These are phyloP conservation scores for Suillus discolor DNA, from an alignment of 768 basidiomycete species.

Conservation along the genomic window DNA sequence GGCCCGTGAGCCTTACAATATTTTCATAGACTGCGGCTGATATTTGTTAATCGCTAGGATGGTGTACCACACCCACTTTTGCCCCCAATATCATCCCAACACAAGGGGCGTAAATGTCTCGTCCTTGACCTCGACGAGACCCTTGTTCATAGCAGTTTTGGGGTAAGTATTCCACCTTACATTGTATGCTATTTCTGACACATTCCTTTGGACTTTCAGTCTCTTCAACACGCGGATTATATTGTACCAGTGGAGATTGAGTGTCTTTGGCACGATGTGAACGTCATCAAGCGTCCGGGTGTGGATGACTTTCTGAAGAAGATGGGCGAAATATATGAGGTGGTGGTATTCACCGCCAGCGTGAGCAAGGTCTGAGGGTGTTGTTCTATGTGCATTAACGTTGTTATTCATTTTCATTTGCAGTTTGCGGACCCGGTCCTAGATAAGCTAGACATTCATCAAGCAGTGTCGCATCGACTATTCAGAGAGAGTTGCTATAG, in stretches of 20 bases:
- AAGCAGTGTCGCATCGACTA: slow-evolving; percentile 84
- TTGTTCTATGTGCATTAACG: neutral
- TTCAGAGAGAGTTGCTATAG: slow-evolving; percentile 97
- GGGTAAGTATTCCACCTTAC: slow-evolving; percentile 53
- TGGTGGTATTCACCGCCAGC: slow-evolving; percentile 94
- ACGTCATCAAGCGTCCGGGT: slow-evolving; percentile 95
- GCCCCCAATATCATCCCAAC: slow-evolving; percentile 71
- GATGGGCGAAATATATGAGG: slow-evolving; percentile 95
- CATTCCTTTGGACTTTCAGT: slow-evolving; percentile 42
- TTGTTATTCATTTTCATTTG: slow-evolving; percentile 6
- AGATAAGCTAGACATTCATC: slow-evolving; percentile 88
- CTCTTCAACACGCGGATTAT: slow-evolving; percentile 86
- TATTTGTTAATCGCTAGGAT: slow-evolving; percentile 50
- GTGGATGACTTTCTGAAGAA: slow-evolving; percentile 93
- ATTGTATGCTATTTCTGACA: slow-evolving; percentile 14
- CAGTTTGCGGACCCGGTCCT: slow-evolving; percentile 96
- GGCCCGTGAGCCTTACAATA: slow-evolving; percentile 58
- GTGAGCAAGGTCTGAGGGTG: slow-evolving; percentile 75
- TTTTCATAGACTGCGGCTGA: neutral
- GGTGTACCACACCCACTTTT: slow-evolving; percentile 81
- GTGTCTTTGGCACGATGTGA: slow-evolving; percentile 92
- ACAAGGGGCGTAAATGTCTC: slow-evolving; percentile 84
- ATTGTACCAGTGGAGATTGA: slow-evolving; percentile 97
- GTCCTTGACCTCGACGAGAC: slow-evolving; percentile 97
- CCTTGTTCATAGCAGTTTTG: slow-evolving; percentile 91